Base-by-base conservation (phyloP, 2,329 filamentous ascomycete genomes). In the Aspergillus ruber region DNA sequence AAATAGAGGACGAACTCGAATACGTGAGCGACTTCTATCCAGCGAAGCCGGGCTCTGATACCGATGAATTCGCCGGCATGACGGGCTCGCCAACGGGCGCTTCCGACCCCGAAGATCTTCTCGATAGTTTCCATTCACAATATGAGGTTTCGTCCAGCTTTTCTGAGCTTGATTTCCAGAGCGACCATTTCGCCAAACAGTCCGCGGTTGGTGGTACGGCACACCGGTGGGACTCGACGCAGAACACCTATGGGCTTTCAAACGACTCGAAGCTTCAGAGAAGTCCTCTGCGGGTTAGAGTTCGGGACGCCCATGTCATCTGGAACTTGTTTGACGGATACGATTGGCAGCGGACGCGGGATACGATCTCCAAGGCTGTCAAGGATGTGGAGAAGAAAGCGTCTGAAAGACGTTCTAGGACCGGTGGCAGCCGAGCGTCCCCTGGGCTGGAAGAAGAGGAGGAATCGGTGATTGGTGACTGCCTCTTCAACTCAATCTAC, bases 321-420 rank as follows among this genome's bases (percentile, higher is more conserved):
- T 98, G 93, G 93, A 95, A 98, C 61, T 74, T 98, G 1, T 96
- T 93, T 66, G 93, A 98, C 72, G 93, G 93, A 1, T 98, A 95
- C 64, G 94, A 98, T 68, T 98, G 94, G 94, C 81, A 84, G 56
- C 80, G 82, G 39, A 98, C 94, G 0, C 81, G 91, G 39, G 86
- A 93, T 52, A 82, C 85, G 3, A 95, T 98, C 48, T 83, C 84
- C 18, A 87, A 91, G 62, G 90, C 89, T 6, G 90, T 98, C 2
- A 83, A 93, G 50, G 84, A 94, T 45, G 85, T 98, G 1, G 89
- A 98, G 67, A 76, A 78, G 39, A 88, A 85, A 64, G 90, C 89
- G 1, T 82, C 85, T 42, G 88, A 96, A 63, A 83, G 85, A 47
- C 81, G 83, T 49, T 74, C 80, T 20, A 76, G 80, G 38, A 68